phyloP scores from a whole-genome alignment of 228 moss, liverwort and hornwort species.

The Sphagnum magellanicum region DNA sequence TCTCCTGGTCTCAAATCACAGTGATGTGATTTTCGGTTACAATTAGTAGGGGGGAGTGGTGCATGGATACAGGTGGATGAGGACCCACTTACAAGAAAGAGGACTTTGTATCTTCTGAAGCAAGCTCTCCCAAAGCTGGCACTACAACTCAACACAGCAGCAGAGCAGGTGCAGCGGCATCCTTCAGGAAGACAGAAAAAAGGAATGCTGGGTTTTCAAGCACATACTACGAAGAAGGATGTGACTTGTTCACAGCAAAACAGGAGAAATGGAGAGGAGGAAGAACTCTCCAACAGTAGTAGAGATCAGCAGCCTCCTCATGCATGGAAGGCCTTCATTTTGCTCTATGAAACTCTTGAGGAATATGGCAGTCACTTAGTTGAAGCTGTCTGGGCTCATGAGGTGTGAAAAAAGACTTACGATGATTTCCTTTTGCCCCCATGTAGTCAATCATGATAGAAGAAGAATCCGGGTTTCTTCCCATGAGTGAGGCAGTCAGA shows the following conservation, averaged over 20 bases:
- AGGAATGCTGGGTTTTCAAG: background rate
- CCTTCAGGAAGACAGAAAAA: slow-evolving; percentile 1
- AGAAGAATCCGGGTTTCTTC: no score
- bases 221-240: slow-evolving; percentile 21
- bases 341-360: slow-evolving; percentile 63
- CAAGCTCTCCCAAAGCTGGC: slow-evolving; percentile 33
- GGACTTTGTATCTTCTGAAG: slow-evolving; percentile 52
- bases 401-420: slow-evolving; percentile 18
- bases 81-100: slow-evolving; percentile 52
- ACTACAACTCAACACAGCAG: slow-evolving; percentile 1
- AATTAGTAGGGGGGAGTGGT: no score
- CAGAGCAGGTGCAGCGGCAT: background rate
- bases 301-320: slow-evolving; percentile 20
- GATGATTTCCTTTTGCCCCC: no score
- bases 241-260: slow-evolving; percentile 22
- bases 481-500: no score
- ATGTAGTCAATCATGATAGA: no score
- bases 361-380: slow-evolving; percentile 43
- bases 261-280: background rate
- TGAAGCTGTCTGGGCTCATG: slow-evolving; percentile 55
- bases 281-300: slow-evolving; percentile 5
- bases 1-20: no score
- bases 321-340: slow-evolving; percentile 61
- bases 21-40: no score
- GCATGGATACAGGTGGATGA: slow-evolving; percentile 45